Evolutionary conservation across 179 eudicot genomes (phyloP).

Genomic region (Carnegiea gigantea): DNA sequence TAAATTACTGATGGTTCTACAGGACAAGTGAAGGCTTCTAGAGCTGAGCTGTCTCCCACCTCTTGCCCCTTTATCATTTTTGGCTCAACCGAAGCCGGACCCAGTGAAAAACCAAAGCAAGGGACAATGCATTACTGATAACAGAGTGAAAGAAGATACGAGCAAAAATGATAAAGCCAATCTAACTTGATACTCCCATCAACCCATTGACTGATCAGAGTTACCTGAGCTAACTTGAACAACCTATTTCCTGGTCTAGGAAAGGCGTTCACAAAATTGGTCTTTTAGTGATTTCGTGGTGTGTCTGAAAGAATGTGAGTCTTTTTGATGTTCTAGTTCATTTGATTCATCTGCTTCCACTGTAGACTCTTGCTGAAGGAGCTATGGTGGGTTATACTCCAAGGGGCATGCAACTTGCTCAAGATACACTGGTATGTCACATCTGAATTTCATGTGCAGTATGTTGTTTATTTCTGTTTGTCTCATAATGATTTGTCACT

Average conservation of each 20-base stretch:
- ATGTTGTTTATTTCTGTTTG: neutral
- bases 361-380: constrained; percentile 84
- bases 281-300: too few species aligned
- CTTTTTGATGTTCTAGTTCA: constrained; percentile 1
- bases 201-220: neutral
- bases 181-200: neutral
- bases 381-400: constrained; percentile 83
- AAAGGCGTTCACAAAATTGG: neutral
- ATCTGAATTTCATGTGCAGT: constrained; percentile 3
- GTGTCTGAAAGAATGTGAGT: neutral
- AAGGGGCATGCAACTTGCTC: constrained; percentile 86
- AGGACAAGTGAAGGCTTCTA: neutral
- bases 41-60: neutral
- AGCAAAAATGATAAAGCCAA: neutral
- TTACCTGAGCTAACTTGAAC: neutral
- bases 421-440: constrained; percentile 70
- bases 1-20: neutral
- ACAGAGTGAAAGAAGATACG: neutral
- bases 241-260: neutral
- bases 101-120: neutral
- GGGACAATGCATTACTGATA: neutral
- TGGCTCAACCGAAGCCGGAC: neutral
- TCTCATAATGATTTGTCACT: constrained; percentile 7
- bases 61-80: too few species aligned
- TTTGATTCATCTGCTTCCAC: constrained; percentile 16